A percentile compares a stretch with the other conserved stretches of the same genome.
phyloP scores from a whole-genome alignment of 2,329 filamentous ascomycete genomes.

The Thielaviopsis musarum region DNA sequence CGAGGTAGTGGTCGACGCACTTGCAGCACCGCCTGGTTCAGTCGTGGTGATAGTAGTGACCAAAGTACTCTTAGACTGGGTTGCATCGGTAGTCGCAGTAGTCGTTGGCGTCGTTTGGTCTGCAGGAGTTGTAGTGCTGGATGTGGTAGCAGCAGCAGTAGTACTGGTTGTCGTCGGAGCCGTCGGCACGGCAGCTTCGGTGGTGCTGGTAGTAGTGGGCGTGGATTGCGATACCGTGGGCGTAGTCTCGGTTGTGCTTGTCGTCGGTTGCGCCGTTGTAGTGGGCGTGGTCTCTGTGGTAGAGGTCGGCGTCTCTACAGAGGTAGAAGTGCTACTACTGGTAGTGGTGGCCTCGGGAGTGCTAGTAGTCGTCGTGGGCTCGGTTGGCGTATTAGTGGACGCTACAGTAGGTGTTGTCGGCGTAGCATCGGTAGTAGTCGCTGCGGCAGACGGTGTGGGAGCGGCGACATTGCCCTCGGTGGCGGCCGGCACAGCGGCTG shows the following conservation, averaged over 20 bases:
- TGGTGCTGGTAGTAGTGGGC: slow-evolving; percentile 3
- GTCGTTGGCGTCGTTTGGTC: slow-evolving; percentile 11
- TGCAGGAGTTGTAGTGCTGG: slow-evolving; percentile 11
- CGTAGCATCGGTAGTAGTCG: not conserved
- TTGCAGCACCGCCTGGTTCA: slow-evolving; percentile 6
- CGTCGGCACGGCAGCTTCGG: not conserved
- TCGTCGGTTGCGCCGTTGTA: slow-evolving; percentile 6
- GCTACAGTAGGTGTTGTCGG: not conserved
- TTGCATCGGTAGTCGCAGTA: slow-evolving; percentile 8
- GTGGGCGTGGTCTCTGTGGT: too few species aligned
- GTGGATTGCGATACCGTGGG: slow-evolving; percentile 7
- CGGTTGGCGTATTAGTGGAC: not conserved
- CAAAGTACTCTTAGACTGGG: slow-evolving; percentile 13
- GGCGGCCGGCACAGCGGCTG: slow-evolving; percentile 12
- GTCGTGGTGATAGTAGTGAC: slow-evolving; percentile 14
- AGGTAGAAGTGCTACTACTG: not conserved
- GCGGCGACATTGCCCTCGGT: slow-evolving; percentile 17
- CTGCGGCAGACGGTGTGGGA: slow-evolving; percentile 9
- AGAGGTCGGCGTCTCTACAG: not conserved
- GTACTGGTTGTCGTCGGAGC: slow-evolving; percentile 9
- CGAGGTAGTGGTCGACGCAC: slow-evolving; percentile 10
- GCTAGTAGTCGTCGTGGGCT: slow-evolving; percentile 1
- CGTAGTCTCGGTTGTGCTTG: not conserved
- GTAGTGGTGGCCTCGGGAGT: slow-evolving; percentile 12
- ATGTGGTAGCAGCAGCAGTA: slow-evolving; percentile 12